Evolutionary conservation across 306 rosid genomes (phyloP).

Genomic region (Albizia julibrissin): DNA sequence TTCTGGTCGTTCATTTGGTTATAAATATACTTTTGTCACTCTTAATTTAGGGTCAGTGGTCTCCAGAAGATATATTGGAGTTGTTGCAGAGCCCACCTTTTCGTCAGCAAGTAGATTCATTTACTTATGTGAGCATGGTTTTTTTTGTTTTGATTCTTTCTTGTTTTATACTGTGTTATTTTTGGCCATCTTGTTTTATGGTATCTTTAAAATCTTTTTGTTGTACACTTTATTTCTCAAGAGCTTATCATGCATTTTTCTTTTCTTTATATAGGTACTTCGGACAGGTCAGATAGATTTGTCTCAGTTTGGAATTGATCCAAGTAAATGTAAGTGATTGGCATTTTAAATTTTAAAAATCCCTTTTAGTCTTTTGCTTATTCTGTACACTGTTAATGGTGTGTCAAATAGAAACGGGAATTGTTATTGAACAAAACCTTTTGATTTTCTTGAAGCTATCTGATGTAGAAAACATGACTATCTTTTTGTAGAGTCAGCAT

Average conservation of each 20-base stretch:
- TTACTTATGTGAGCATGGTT: constrained; percentile 69
- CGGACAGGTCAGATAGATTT: constrained; percentile 94
- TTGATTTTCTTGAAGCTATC: neutral
- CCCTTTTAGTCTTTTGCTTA: neutral
- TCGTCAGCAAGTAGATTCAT: constrained; percentile 94
- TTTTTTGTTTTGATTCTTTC: neutral
- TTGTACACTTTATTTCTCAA: neutral
- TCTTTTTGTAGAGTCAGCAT: neutral
- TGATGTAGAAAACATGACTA: neutral
- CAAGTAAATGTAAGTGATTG: constrained; percentile 81
- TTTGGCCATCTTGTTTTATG: neutral
- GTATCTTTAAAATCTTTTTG: neutral
- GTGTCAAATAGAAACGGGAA: neutral
- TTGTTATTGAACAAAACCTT: neutral
- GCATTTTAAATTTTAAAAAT: constrained; percentile 28
- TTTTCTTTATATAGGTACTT: constrained; percentile 59
- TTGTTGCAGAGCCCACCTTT: constrained; percentile 94
- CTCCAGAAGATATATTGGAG: constrained; percentile 83
- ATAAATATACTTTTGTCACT: neutral
- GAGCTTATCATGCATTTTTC: neutral
- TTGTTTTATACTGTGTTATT: neutral
- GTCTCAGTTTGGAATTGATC: constrained; percentile 93
- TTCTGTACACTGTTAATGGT: neutral
- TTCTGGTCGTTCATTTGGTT: neutral
- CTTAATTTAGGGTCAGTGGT: constrained; percentile 76